Percentiles rank a stretch among this genome's conserved stretches.
Conservation (phyloP, 2,329 filamentous ascomycete genomes). For the Aspergillus ochraceoroseus region DNA sequence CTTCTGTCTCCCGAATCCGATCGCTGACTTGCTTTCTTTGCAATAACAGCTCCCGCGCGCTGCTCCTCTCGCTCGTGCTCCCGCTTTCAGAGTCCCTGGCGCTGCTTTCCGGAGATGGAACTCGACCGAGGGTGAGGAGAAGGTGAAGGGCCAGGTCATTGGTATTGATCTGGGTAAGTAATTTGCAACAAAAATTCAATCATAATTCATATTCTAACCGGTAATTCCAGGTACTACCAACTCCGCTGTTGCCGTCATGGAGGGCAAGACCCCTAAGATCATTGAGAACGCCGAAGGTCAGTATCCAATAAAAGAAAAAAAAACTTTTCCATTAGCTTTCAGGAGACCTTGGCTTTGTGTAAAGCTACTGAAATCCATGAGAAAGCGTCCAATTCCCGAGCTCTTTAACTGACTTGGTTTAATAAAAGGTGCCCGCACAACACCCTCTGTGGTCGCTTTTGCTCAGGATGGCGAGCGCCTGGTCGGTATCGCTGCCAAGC, state of each 20-base stretch:
- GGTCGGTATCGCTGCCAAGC: constrained; percentile 95
- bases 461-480: constrained; percentile 92
- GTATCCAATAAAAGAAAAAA: no score
- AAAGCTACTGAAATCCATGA: no score
- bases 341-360: no score
- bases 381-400: not conserved
- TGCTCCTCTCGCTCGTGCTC: constrained; percentile 63
- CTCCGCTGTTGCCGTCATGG: constrained; percentile 95
- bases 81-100: constrained; percentile 64
- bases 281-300: constrained; percentile 96
- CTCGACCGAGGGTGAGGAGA: constrained; percentile 58
- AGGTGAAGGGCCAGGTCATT: constrained; percentile 93
- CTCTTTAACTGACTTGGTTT: constrained; percentile 19
- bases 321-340: no score
- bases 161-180: constrained; percentile 90
- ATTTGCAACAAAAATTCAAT: not conserved
- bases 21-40: constrained; percentile 18
- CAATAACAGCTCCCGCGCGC: constrained; percentile 67
- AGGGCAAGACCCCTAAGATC: constrained; percentile 90
- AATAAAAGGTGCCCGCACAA: constrained; percentile 70
- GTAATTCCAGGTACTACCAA: constrained; percentile 70
- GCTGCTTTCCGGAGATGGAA: constrained; percentile 62
- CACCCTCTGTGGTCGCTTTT: constrained; percentile 92
- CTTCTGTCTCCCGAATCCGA: constrained; percentile 9
- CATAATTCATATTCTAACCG: constrained; percentile 18